These are phyloP conservation scores for Pleurozium schreberi DNA, from an alignment of 225 moss, liverwort and hornwort genomes.

Conservation along the genomic window DNA sequence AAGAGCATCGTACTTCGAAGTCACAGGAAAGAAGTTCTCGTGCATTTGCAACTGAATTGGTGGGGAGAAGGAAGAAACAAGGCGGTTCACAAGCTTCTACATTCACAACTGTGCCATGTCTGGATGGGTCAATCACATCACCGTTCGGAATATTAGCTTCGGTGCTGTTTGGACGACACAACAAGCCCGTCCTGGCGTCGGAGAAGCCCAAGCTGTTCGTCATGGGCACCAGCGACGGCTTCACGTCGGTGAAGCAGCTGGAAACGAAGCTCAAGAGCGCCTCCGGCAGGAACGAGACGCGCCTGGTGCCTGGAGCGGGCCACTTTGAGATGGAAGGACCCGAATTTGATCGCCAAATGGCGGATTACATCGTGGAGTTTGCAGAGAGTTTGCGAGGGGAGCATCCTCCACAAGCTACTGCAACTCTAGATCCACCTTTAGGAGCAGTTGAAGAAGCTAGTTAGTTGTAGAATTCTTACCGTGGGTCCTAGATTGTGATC, in stretches of 20 bases:
- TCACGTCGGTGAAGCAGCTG: slow-evolving; percentile 95
- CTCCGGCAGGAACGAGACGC: slow-evolving; percentile 63
- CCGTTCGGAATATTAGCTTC: slow-evolving; percentile 87
- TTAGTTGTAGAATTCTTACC: background rate
- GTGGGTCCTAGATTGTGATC: background rate
- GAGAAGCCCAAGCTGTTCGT: slow-evolving; percentile 91
- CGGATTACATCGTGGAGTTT: slow-evolving; percentile 59
- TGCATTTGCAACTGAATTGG: no score
- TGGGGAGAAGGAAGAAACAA: no score
- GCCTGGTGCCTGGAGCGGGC: slow-evolving; percentile 66
- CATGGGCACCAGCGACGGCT: slow-evolving; percentile 95
- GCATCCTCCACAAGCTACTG: background rate
- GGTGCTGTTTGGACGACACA: slow-evolving; percentile 76
- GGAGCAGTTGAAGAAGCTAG: slow-evolving; percentile 6
- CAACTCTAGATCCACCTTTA: background rate
- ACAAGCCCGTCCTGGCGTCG: slow-evolving; percentile 62
- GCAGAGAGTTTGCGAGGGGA: slow-evolving; percentile 41
- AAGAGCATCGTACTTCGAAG: no score
- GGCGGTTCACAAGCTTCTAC: no score
- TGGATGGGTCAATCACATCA: no score
- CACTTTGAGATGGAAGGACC: slow-evolving; percentile 98
- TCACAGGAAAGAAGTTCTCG: no score
- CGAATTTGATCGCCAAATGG: slow-evolving; percentile 78
- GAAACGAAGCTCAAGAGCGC: slow-evolving; percentile 80
- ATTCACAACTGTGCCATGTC: no score